Evolutionary conservation across 306 rosid species (phyloP), one percentile per base, ranked within the genome.

Genomic region (Castanea mollissima): DNA sequence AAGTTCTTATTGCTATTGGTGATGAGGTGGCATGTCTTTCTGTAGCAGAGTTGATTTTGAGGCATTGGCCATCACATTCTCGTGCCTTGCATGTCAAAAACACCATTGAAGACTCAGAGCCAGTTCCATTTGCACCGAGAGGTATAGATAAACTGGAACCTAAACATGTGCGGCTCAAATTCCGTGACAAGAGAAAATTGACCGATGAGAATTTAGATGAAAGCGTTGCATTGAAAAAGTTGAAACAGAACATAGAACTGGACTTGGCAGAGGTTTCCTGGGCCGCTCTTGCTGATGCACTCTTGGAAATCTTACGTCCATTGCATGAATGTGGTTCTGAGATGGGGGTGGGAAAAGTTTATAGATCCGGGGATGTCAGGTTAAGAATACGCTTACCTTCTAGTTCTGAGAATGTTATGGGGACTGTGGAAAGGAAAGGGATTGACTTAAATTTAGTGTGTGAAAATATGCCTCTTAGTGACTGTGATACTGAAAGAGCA

Each of bases 41-140:
- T 84, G 97, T 91, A 19, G 87, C 93, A 69, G 97, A 92, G 84
- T 81, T 95, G 90, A 89, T 95, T 86, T 89, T 95, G 92, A 90
- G 98, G 90, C 93, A 92, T 78, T 95, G 99, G 99, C 99, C 98
- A 31, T 95, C 99, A 31, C 99, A 95, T 88, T 84, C 96, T 78
- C 97, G 99, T 77, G 95, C 99, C 69, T 83, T 95, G 87, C 90
- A 84, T 80, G 97, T 95, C 77, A 92, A 85, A 87, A 85, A 80
- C 87, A 85, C 88, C 77, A 95, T 95, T 77, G 94, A 90, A 89
- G 94, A 92, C 79, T 82, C 92, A 21, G 97, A 92, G 62, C 87
- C 92, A 51, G 84, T 91, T 84, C 93, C 93, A 52, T 92, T 85
- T 89, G 90, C 98, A 78, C 99, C 99, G 18, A 91, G 88, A 88